Base-by-base conservation (phyloP, 2,329 filamentous ascomycete species). In the Paraconiothyrium sp. region DNA sequence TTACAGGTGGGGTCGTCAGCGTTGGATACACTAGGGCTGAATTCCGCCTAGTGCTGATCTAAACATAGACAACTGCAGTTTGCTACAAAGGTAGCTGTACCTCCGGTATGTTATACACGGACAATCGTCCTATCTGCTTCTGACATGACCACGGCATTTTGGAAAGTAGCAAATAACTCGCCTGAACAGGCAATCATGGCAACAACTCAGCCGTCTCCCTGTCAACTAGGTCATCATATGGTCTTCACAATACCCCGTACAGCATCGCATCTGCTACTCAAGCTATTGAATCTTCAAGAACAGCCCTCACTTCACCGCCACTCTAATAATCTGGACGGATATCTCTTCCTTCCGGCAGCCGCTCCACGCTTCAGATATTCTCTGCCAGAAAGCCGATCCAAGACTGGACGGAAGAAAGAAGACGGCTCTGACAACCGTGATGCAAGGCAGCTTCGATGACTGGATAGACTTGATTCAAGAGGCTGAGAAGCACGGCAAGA, bases 181-280 rank as follows among this genome's bases (percentile, higher is more conserved):
- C n/a, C 13, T 46, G 10, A 27, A 47, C 11, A 32, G 16, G 46
- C 34, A 34, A 50, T 32, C 11, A 60, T 54, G 50, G 14, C 52
- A 27, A 57, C 58, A 22, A 13, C 47, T 32, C 41, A 57, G 46
- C 47, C 30, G 3, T n/a, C 34, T 34, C 32, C 52, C 13, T 37
- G 39, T 22, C 30, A 3, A 8, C 20, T 32, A 14, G 13, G n/a
- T 34, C 65, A 69, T 54, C 67, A 69, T 46, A 60, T 70, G 35
- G 49, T 71, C 30, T 61, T 72, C 43, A 69, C 67, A 16, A 65
- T 68, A 14, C 71, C 70, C 0, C 67, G 71, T n/a, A 72, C 70
- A 30, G 64, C 66, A 7, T 72, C 70, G 1, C 65, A 70, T 44
- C 65, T 74, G 4, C 44, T 74, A 1, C 62, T 62, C n/a, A 62